Evolutionary conservation across 345 rosid species (phyloP).

Genomic region (Murraya paniculata): DNA sequence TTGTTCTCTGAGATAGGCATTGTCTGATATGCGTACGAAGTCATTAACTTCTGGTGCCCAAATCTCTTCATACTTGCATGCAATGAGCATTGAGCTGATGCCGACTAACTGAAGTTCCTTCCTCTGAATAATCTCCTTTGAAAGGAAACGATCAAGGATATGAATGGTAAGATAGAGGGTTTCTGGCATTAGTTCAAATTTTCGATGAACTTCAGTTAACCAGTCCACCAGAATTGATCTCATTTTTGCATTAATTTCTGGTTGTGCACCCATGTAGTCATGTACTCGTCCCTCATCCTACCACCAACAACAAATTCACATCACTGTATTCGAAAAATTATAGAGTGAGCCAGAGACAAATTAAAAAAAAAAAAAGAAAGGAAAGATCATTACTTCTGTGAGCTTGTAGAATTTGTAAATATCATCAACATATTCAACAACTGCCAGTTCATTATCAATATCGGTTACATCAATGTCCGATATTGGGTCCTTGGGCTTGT

Average conservation of each 20-base stretch:
- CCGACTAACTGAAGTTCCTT: conserved; percentile 82
- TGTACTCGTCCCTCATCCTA: conserved; percentile 55
- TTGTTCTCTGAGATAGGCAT: conserved; percentile 71
- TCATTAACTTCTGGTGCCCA: conserved; percentile 97
- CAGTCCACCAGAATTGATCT: conserved; percentile 84
- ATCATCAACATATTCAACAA: conserved; percentile 86
- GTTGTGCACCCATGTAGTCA: conserved; percentile 69
- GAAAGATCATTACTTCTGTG: conserved; percentile 42
- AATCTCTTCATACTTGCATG: conserved; percentile 94
- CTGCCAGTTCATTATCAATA: conserved; percentile 59
- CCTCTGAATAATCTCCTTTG: conserved; percentile 54
- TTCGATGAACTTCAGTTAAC: conserved; percentile 82
- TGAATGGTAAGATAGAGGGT: conserved; percentile 79
- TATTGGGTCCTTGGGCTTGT: conserved; percentile 32
- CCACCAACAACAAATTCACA: background rate
- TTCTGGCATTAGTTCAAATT: conserved; percentile 80
- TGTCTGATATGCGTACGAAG: conserved; percentile 80
- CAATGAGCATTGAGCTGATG: conserved; percentile 78
- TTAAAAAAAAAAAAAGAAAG: background rate
- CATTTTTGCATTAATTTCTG: conserved; percentile 77
- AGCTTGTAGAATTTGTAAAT: conserved; percentile 76
- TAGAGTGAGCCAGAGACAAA: background rate
- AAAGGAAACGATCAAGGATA: conserved; percentile 74
- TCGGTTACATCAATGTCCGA: conserved; percentile 71
- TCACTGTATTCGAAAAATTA: background rate